These are phyloP conservation scores for Hericium coralloides DNA, from an alignment of 768 basidiomycete species.

Conservation along the genomic window DNA sequence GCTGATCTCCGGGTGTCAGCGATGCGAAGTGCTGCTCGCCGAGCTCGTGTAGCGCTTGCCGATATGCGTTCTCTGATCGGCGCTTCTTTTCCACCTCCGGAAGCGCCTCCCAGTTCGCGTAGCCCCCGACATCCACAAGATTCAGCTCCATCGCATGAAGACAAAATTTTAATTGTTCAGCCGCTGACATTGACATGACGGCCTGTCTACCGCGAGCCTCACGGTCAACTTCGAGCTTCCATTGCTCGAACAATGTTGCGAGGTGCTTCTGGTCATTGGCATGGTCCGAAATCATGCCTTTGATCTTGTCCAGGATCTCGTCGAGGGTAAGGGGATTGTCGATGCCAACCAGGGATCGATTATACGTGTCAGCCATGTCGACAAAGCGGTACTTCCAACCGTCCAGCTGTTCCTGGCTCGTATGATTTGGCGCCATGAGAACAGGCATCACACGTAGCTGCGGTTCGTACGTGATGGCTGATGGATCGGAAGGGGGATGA, in stretches of 20 bases:
- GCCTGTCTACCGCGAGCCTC: not conserved
- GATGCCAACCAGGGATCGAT: not conserved
- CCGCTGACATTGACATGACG: not conserved
- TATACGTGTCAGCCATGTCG: not conserved
- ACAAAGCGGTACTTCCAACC: not conserved
- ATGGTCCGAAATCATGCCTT: not conserved
- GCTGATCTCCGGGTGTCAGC: not conserved
- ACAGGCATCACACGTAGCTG: not conserved
- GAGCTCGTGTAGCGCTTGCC: not conserved
- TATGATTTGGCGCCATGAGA: not conserved
- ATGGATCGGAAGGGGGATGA: not conserved
- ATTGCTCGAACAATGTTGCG: not conserved
- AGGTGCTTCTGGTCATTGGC: not conserved
- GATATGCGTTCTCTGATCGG: not conserved
- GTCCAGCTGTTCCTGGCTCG: not conserved
- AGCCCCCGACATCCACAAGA: not conserved
- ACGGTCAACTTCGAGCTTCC: not conserved
- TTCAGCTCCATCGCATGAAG: not conserved
- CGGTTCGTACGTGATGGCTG: not conserved
- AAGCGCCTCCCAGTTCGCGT: not conserved
- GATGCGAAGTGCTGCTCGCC: not conserved
- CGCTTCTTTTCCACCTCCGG: not conserved
- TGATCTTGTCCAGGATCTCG: not conserved
- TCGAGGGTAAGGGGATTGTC: not conserved
- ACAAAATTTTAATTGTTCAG: not conserved